Conservation (phyloP, 2,329 filamentous ascomycete genomes). For the Trichoderma aggressivum region DNA sequence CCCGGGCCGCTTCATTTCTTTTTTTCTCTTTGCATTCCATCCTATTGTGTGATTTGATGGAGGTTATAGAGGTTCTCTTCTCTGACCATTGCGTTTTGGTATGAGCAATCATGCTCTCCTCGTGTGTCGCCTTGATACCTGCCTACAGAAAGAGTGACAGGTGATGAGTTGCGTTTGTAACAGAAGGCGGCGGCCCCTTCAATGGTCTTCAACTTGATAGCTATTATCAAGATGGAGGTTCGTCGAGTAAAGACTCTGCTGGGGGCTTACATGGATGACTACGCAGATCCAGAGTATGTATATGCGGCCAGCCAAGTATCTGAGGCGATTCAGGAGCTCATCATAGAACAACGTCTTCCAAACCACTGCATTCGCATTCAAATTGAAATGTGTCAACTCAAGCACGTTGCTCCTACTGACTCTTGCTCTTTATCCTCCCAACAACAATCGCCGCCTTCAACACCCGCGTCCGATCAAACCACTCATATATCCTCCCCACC, state of each 20-base stretch:
- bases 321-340: not conserved
- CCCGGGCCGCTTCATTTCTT: not conserved
- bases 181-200: not conserved
- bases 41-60: not conserved
- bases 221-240: not conserved
- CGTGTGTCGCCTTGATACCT: not conserved
- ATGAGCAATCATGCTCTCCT: not conserved
- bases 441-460: constrained; percentile 37
- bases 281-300: not conserved
- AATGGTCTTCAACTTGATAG: not conserved
- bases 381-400: no score
- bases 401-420: not conserved
- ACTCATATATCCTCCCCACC: constrained; percentile 37
- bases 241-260: not conserved
- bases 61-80: not conserved
- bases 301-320: not conserved
- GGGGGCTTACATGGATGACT: not conserved
- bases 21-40: not conserved
- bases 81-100: not conserved
- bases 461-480: constrained; percentile 35
- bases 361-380: not conserved
- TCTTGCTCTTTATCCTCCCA: constrained; percentile 22
- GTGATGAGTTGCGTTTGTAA: not conserved
- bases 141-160: not conserved
- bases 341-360: not conserved